Evolutionary conservation across 495 filamentous ascomycete species (phyloP), one percentile per base, ranked within the genome.

Genomic region (Tetracladium marchalianum): DNA sequence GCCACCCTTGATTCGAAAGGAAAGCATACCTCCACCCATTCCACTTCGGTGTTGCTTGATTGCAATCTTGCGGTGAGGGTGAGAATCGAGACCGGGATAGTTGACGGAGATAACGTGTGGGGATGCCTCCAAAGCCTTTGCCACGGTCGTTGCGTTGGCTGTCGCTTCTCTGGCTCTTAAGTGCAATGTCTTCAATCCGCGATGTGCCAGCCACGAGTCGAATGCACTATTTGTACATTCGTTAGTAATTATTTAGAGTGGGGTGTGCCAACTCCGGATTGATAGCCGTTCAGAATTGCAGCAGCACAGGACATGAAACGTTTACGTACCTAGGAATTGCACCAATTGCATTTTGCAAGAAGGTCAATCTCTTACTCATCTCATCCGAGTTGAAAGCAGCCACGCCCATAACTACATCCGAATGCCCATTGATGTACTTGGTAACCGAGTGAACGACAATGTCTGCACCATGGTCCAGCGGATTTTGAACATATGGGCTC

Each of bases 391-490:
- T 97, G 76, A 94, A 95, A n/a, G 92, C 92, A 15, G 87, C 87
- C 31, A 86, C 81, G 48, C 92, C 92, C 92, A 99, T 99, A 43
- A 95, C 75, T n/a, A 99, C 92, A 62, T 99, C 90, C 64, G 81
- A 72, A 67, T 99, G 92, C 6, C 92, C 92, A 61, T 99, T 99
- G 64, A 99, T 97, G 67, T 97, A 99, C 65, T 99, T 99, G 7
- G 92, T 99, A n/a, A 99, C 92, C 34, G 84, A 90, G 71, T 99
- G 92, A n/a, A 97, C 81, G 36, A 97, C 92, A 39, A 99, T 89
- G 60, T 99, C 93, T 32, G 92, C 92, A 55, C 92, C 92, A 65
- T 93, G 87, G 55, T 89, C 79, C 19, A 99, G 74, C 1, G 92
- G 92, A 63, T 96, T 97, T 65, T 99, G 92, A 18, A 97, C 73